Percentiles rank a stretch among this genome's conserved stretches.
These are phyloP conservation scores for Amanita brunnescens DNA, from an alignment of 768 basidiomycete species.

Conservation along the genomic window DNA sequence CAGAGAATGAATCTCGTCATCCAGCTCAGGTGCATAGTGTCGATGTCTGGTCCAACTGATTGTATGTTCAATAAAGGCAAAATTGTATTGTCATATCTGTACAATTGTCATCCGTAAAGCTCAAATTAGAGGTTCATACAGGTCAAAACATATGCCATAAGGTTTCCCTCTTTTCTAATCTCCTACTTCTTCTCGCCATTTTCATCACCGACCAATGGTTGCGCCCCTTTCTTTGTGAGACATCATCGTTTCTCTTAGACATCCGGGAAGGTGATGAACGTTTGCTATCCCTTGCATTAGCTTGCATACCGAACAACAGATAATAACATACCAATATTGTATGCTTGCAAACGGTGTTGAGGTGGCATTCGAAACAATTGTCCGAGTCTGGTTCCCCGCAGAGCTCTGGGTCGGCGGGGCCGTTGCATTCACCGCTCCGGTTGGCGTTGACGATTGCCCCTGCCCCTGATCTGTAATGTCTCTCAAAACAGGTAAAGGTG, in stretches of 20 bases:
- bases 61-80: too few relatives aligned
- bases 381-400: background rate
- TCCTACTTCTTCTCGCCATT: background rate
- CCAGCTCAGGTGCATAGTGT: too few relatives aligned
- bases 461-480: background rate
- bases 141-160: background rate
- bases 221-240: background rate
- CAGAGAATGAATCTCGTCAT: too few relatives aligned
- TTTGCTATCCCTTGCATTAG: background rate
- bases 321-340: background rate
- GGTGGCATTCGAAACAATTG: background rate
- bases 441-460: background rate
- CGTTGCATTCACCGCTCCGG: background rate
- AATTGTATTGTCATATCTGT: too few relatives aligned
- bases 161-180: background rate
- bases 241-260: background rate
- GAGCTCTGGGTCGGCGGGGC: background rate
- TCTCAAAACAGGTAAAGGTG: background rate
- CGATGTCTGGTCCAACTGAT: too few relatives aligned
- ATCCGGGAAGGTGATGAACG: background rate
- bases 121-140: too few relatives aligned
- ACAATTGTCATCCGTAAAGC: too few relatives aligned
- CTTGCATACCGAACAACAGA: background rate
- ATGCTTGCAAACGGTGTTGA: too few relatives aligned
- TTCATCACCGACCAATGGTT: background rate